phyloP scores from a whole-genome alignment of 305 asterid species.

The Solanum aculeatissimum region DNA sequence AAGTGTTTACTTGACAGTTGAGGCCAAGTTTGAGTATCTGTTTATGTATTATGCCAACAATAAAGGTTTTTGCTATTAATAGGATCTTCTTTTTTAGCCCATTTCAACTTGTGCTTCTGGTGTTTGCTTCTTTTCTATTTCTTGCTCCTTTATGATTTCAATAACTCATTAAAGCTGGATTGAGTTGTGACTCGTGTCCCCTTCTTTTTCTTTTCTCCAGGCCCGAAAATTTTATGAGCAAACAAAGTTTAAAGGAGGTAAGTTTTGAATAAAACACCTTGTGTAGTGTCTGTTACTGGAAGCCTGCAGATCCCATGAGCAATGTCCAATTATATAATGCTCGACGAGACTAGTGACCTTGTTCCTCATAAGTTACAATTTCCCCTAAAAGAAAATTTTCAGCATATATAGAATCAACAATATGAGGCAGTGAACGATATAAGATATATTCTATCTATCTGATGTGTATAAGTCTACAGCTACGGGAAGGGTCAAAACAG shows the following conservation, averaged over 20 bases:
- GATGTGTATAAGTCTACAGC: not conserved
- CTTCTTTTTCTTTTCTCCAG: slow-evolving; percentile 30
- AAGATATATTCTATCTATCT: not conserved
- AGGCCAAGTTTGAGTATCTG: not conserved
- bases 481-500: not conserved
- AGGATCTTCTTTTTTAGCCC: not conserved
- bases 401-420: not conserved
- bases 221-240: slow-evolving; percentile 73
- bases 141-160: not conserved
- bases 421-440: not conserved
- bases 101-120: not conserved
- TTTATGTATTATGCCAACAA: not conserved
- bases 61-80: not conserved
- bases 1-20: not conserved
- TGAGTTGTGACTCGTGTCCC: not conserved
- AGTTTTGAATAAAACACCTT: slow-evolving; percentile 4
- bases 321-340: not conserved
- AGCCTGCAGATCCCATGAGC: not conserved
- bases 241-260: slow-evolving; percentile 86
- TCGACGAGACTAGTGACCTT: too few relatives aligned
- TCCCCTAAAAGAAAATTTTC: not conserved
- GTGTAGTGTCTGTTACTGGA: not conserved
- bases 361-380: not conserved
- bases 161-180: not conserved
- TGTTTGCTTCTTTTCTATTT: not conserved